Conservation (phyloP, 306 rosid genomes). For the Benincasa hispida region DNA sequence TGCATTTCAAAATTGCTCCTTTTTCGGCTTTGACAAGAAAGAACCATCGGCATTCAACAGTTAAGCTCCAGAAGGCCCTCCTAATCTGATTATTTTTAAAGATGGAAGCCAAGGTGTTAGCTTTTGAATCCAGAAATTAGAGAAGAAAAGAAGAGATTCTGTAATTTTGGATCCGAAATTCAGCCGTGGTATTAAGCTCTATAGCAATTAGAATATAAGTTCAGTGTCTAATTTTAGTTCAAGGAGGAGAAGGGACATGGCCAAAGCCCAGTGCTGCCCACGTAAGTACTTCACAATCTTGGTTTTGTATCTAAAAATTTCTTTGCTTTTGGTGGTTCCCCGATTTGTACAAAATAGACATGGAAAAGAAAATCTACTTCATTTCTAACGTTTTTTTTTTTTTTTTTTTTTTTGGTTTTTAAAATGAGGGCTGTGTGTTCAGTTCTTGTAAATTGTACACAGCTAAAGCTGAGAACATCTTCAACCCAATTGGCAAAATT, state of each 20-base stretch:
- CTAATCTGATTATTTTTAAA: conserved; percentile 51
- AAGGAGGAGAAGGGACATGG: conserved; percentile 21
- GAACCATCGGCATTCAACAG: conserved; percentile 41
- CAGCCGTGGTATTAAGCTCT: neutral
- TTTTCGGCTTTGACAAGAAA: conserved; percentile 82
- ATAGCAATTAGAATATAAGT: neutral
- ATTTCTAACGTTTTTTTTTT: neutral
- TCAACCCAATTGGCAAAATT: conserved; percentile 3
- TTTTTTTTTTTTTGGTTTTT: neutral
- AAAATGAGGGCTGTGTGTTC: conserved; percentile 16
- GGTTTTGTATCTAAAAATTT: conserved; percentile 22
- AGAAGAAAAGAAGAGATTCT: neutral
- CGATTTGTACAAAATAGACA: conserved; percentile 33
- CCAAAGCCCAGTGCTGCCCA: conserved; percentile 11
- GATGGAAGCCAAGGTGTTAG: conserved; percentile 37
- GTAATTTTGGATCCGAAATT: neutral
- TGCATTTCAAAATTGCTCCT: conserved; percentile 96
- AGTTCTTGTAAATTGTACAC: conserved; percentile 6
- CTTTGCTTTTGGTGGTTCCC: conserved; percentile 11
- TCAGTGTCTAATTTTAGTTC: neutral
- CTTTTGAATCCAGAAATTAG: neutral
- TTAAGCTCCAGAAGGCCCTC: conserved; percentile 46
- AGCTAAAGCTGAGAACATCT: conserved; percentile 2
- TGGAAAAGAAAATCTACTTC: conserved; percentile 10
- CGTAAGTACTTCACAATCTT: conserved; percentile 2